Evolutionary conservation across 805 yeast genomes (phyloP).

Genomic region (Candida maesae): DNA sequence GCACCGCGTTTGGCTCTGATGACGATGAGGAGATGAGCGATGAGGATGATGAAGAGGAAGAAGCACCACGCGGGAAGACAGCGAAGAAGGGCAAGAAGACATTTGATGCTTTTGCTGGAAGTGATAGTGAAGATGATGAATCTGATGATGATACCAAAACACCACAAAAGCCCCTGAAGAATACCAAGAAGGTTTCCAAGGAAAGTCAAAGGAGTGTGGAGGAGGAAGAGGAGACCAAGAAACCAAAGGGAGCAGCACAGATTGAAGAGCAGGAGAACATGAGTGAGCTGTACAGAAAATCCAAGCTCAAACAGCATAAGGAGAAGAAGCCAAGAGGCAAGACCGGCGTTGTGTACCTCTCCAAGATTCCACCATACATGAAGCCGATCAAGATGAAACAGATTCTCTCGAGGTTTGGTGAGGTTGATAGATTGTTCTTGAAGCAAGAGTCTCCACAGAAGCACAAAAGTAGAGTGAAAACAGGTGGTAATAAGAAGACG

Average conservation of each 20-base stretch:
- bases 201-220: too few species aligned
- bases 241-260: slow-evolving; percentile 10
- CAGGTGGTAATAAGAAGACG: slow-evolving; percentile 89
- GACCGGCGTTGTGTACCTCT: slow-evolving; percentile 91
- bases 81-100: slow-evolving; percentile 12
- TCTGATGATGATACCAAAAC: not conserved
- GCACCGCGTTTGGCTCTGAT: not conserved
- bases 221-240: slow-evolving; percentile 5
- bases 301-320: slow-evolving; percentile 55
- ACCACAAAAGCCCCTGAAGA: not conserved
- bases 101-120: slow-evolving; percentile 22
- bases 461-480: slow-evolving; percentile 64
- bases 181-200: too few species aligned
- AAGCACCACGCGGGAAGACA: slow-evolving; percentile 15
- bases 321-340: slow-evolving; percentile 52
- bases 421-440: slow-evolving; percentile 78
- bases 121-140: slow-evolving; percentile 19
- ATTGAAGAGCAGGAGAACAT: slow-evolving; percentile 26
- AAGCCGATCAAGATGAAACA: slow-evolving; percentile 89
- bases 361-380: slow-evolving; percentile 95
- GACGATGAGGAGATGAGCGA: slow-evolving; percentile 17
- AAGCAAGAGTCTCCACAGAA: slow-evolving; percentile 76
- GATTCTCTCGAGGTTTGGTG: slow-evolving; percentile 76
- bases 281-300: slow-evolving; percentile 46
- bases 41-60: slow-evolving; percentile 2